Base-by-base conservation (phyloP, 2,329 filamentous ascomycete genomes). In the Madurella mycetomatis region DNA sequence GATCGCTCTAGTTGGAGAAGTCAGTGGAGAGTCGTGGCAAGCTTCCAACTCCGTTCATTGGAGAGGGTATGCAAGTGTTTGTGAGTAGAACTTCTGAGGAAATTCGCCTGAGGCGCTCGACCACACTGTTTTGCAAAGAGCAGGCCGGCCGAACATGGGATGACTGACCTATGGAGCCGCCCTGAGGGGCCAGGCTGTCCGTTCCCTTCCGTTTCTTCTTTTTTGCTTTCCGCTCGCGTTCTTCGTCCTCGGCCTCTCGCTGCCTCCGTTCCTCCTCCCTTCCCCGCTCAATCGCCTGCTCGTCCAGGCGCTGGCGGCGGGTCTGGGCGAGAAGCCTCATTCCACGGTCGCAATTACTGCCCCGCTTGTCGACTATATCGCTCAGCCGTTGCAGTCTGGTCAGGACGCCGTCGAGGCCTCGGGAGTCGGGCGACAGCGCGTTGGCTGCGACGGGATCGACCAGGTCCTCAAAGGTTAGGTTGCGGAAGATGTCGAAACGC, bases 121-220 rank as follows among this genome's bases (percentile, higher is more conserved):
- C 11, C 9, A 25, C 25, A 9, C 34, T 16, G 13, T 18, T 18
- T 46, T 32, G n/a, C 17, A 45, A 40, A 43, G 19, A 34, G 15
- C 31, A 15, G 9, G 46, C n/a, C 3, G 12, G 43, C 15, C 45
- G 44, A 39, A 47, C 5, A 41, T 19, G 41, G 41, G 15, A 37
- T 25, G 15, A 66, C 69, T 63, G 52, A 71, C 70, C 68, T 53
- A 59, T 64, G 51, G 62, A 69, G 42, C 54, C 69, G 58, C 88
- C 83, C 56, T 80, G 82, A 9, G 82, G 77, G 55, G 76, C 76
- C 32, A 81, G 72, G 51, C 70, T 76, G 54, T 85, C 83, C 8
- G 81, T 75, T 19, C 86, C 88, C 72, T 90, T 91, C 68, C 88
- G 85, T 75, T 89, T 91, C 77, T 89, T 91, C 60, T 87, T 79